Conservation (phyloP, 23 red algal species). For the Pyropia haitanensis region DNA sequence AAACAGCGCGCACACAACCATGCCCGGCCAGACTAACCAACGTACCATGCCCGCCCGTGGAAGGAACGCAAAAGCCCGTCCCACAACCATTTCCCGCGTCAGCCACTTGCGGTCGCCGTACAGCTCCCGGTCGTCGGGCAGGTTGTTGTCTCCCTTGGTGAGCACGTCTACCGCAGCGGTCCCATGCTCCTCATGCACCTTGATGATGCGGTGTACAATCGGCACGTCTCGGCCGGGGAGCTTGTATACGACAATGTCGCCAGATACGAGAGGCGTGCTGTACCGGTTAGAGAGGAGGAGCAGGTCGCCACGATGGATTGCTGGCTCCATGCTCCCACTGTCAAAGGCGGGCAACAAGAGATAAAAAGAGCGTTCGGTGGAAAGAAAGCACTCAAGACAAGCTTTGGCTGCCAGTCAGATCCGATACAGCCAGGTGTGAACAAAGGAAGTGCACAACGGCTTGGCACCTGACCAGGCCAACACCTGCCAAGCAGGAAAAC, state of each 20-base stretch:
- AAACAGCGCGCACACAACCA: neutral
- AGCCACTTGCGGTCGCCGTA: slow-evolving; percentile 80
- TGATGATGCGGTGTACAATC: slow-evolving; percentile 94
- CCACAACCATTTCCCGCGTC: slow-evolving; percentile 59
- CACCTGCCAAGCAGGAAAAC: no score
- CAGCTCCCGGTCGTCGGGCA: slow-evolving; percentile 83
- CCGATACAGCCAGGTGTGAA: no score
- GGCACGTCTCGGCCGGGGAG: slow-evolving; percentile 75
- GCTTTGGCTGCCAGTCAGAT: no score
- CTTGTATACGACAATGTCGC: slow-evolving; percentile 98
- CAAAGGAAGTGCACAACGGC: no score
- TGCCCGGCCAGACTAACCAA: neutral
- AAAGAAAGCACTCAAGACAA: neutral
- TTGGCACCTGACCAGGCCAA: no score
- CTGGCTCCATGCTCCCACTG: slow-evolving; percentile 95
- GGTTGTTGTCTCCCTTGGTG: slow-evolving; percentile 91
- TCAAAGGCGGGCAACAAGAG: slow-evolving; percentile 10
- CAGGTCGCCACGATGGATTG: slow-evolving; percentile 85
- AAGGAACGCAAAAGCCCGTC: slow-evolving; percentile 62
- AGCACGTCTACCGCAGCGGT: slow-evolving; percentile 32
- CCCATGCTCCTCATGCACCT: slow-evolving; percentile 48
- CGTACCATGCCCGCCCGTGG: slow-evolving; percentile 68
- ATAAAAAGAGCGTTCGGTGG: neutral
- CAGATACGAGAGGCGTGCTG: slow-evolving; percentile 46
- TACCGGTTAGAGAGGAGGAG: slow-evolving; percentile 72